phyloP scores from a whole-genome alignment of 441 rosid genomes.

The Eruca vesicaria region DNA sequence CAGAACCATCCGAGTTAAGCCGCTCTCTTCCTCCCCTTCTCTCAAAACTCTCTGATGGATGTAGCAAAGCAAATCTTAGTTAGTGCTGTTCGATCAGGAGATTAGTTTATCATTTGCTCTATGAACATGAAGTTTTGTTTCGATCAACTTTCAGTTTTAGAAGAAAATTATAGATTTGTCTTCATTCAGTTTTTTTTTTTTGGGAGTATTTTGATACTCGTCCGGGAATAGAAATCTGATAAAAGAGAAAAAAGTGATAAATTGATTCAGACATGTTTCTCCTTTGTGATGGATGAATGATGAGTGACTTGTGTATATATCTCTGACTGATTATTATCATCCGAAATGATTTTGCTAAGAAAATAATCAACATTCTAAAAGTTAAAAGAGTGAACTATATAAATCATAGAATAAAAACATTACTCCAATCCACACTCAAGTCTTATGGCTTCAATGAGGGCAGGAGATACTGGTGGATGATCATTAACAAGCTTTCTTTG shows the following conservation, averaged over 20 bases:
- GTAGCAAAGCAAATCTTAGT: neutral
- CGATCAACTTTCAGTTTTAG: neutral
- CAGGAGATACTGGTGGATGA: constrained; percentile 55
- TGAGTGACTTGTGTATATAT: neutral
- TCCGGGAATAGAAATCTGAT: neutral
- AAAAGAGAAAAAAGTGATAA: neutral
- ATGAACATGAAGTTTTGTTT: neutral
- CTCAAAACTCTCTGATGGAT: constrained; percentile 56
- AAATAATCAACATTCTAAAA: neutral
- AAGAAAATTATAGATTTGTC: neutral
- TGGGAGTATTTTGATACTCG: neutral
- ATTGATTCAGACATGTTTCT: neutral
- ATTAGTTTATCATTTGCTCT: neutral
- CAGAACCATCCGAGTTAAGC: constrained; percentile 53
- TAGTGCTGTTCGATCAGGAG: constrained; percentile 8
- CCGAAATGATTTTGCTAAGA: neutral
- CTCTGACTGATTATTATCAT: neutral
- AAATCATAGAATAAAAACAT: neutral
- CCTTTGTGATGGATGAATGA: neutral
- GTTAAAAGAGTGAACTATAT: neutral
- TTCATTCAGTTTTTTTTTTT: neutral
- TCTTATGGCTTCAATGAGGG: constrained; percentile 78
- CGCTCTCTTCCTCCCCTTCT: constrained; percentile 40
- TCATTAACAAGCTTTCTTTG: constrained; percentile 15
- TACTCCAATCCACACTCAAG: constrained; percentile 72